Base-by-base conservation (phyloP, 2,329 filamentous ascomycete genomes). In the Botryotinia globosa region DNA sequence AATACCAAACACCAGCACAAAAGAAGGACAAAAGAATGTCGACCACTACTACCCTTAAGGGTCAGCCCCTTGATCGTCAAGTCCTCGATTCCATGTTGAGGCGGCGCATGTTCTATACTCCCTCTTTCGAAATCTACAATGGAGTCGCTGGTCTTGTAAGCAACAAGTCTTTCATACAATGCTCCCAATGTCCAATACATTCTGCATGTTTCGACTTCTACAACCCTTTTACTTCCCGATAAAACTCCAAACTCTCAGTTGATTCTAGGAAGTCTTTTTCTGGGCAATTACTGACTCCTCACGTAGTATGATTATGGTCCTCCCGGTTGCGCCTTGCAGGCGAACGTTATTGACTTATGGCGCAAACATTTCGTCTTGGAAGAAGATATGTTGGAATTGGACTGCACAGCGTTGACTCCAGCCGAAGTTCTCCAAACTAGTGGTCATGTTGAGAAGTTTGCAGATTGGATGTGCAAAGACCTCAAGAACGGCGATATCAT, bases 401-500 rank as follows among this genome's bases (percentile, higher is more conserved):
- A 93, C 80, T 97, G 94, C 85, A 96, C 93, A 56, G 96, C 95
- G 84, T 84, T 99, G 80, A 99, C 96, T 58, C 96, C 96, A 48
- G 90, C 96, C 80, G 92, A 96, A 65, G 93, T 99, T 54, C 89
- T 99, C 80, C 97, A 98, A 88, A 97, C 95, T 71, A 93, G 90
- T 82, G 96, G 96, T 76, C 96, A 99, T 84, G 96, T 98, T 77
- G 95, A 98, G 83, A 97, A 97, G 84, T 98, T 98, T 72, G 80
- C 79, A 22, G 95, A 98, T 83, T 98, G 93, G 93, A 98, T 98
- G 94, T 97, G 93, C 90, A 97, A 97, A 84, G 96, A 99, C 83
- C 94, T 95, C 75, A 97, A 97, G 87, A 97, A 92, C 79, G 96
- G 96, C 81, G 96, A 99, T 83, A 97, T 98, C 80, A 90, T 99